Base-by-base conservation (phyloP, 257 asterid species). In the Catharanthus roseus region DNA sequence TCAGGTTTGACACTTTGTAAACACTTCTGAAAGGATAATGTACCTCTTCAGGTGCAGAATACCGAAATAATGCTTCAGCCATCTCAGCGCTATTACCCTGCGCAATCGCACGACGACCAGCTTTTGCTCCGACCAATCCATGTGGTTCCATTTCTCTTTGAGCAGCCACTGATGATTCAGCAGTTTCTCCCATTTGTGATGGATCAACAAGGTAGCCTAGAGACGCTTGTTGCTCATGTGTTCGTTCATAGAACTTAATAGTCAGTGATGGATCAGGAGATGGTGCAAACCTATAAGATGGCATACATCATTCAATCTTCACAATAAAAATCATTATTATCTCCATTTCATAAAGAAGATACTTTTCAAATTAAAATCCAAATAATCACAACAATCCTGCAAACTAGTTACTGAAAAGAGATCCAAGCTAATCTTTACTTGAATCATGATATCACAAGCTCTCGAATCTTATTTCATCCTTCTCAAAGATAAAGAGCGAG, bases 11-110 rank as follows among this genome's bases (percentile, higher is more conserved):
- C 11, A 21, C 19, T 34, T 45, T 18, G 64, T 38, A 62, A 64
- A 38, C 10, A 47, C 13, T 18, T 71, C 65, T 60, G 24, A 28
- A 44, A 44, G 60, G 69, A 57, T 1, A 62, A 77, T 24, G 18
- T 80, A 91, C 99, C 96, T 91, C 98, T 83, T 95, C 98, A 39
- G 99, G 99, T 7, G 98, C 85, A 69, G 99, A 88, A 82, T 95
- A 95, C 63, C 90, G 82, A 80, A 88, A 95, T 72, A 95, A 86
- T 29, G 96, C 95, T 50, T 89, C 96, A 21, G 95, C 89, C 44
- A 87, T 82, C 80, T 91, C 89, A 45, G 81, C 80, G 81, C 90
- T 87, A 78, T 84, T 91, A 74, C 96, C 92, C 90, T 91, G 96
- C 47, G 93, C 99, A 78, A 95, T 95, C 61, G 99, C 99, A 51